phyloP scores from a whole-genome alignment of 768 basidiomycete species.

The Roridomyces roridus region DNA sequence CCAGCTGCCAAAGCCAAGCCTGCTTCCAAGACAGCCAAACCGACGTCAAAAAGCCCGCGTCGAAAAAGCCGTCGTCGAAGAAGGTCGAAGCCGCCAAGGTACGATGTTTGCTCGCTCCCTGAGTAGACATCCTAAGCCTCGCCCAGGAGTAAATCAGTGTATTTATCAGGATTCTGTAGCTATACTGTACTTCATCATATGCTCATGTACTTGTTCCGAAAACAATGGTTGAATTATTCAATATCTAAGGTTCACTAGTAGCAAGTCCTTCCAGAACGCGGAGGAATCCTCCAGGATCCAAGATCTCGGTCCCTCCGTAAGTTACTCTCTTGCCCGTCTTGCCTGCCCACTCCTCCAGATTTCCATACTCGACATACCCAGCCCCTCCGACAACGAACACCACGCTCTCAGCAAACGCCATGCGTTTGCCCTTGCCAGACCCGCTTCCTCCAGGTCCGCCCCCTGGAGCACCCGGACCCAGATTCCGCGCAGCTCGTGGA shows the following conservation, averaged over 20 bases:
- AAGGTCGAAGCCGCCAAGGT: constrained; percentile 12
- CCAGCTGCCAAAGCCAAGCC: constrained; percentile 19
- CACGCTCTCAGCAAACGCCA: constrained; percentile 87
- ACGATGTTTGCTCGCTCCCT: too few relatives aligned
- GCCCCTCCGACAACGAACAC: constrained; percentile 97
- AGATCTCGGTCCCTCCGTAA: constrained; percentile 95
- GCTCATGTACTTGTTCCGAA: neutral
- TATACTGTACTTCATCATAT: neutral
- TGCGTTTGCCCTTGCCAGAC: constrained; percentile 54
- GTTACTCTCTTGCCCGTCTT: constrained; percentile 85
- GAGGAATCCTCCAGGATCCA: constrained; percentile 89
- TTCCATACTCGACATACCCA: constrained; percentile 97
- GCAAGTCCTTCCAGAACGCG: constrained; percentile 67
- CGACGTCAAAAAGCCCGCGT: constrained; percentile 33
- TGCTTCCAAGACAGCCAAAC: constrained; percentile 27
- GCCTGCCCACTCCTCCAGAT: constrained; percentile 91
- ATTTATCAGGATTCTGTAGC: neutral
- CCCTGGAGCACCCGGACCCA: constrained; percentile 60
- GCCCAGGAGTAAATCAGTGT: neutral
- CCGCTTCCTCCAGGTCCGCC: constrained; percentile 49
- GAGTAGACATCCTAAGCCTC: too few relatives aligned
- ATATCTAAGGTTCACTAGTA: neutral
- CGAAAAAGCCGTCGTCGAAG: constrained; percentile 40
- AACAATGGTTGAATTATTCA: neutral
- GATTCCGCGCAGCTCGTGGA: constrained; percentile 77